These are phyloP conservation scores for Coriolopsis trogii DNA, from an alignment of 1,284 basidiomycete genomes.

Conservation along the genomic window DNA sequence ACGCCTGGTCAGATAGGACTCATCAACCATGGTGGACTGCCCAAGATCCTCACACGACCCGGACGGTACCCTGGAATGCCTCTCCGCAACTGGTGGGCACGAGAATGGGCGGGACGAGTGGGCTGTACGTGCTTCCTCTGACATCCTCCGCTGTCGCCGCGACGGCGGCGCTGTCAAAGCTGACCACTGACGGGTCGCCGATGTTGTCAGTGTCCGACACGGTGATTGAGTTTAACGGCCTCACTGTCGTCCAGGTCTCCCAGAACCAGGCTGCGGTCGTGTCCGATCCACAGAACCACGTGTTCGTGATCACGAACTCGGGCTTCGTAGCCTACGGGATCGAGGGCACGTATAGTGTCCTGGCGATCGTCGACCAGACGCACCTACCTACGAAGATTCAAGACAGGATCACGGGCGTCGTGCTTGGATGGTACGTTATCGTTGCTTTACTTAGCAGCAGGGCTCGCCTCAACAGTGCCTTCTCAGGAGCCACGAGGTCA, in stretches of 20 bases:
- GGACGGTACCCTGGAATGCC: slow-evolving; percentile 78
- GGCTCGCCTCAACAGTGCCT: not conserved
- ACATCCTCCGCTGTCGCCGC: not conserved
- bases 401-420: slow-evolving; percentile 61
- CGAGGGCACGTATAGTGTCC: slow-evolving; percentile 73
- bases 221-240: slow-evolving; percentile 74
- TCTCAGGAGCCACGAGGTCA: slow-evolving; percentile 66
- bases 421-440: slow-evolving; percentile 59
- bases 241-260: slow-evolving; percentile 79
- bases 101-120: slow-evolving; percentile 64
- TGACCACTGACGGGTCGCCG: not conserved
- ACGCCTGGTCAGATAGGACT: slow-evolving; percentile 67
- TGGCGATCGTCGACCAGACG: slow-evolving; percentile 80
- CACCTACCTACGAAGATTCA: slow-evolving; percentile 63
- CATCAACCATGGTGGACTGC: slow-evolving; percentile 77
- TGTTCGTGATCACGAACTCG: slow-evolving; percentile 78
- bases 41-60: slow-evolving; percentile 68
- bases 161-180: not conserved
- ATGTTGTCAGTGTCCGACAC: slow-evolving; percentile 70
- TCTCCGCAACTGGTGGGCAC: slow-evolving; percentile 81
- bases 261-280: slow-evolving; percentile 82
- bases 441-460: not conserved
- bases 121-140: slow-evolving; percentile 60
- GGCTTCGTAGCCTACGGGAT: slow-evolving; percentile 78
- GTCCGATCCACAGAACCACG: slow-evolving; percentile 78